phyloP scores from a whole-genome alignment of 2,329 filamentous ascomycete species.

The Epichloe sp. region DNA sequence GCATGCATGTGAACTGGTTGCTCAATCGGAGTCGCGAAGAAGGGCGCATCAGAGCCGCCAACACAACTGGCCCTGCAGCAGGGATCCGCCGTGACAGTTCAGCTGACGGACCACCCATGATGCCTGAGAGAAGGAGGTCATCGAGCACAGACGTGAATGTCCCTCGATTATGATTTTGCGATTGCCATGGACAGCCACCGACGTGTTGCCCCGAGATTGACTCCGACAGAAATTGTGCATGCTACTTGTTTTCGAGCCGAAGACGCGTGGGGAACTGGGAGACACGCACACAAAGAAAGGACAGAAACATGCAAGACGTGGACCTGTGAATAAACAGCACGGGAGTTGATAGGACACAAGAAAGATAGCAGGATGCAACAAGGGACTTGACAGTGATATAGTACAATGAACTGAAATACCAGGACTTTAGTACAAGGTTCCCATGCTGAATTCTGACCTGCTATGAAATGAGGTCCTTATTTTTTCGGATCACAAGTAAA shows the following conservation, averaged over 20 bases:
- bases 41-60: constrained; percentile 25
- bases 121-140: constrained; percentile 24
- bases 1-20: constrained; percentile 47
- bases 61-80: constrained; percentile 18
- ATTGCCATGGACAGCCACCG: neutral
- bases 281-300: no score
- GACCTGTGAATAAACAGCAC: no score
- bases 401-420: no score
- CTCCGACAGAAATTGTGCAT: neutral
- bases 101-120: constrained; percentile 13
- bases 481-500: no score
- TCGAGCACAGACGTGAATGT: constrained; percentile 24
- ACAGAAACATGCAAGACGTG: no score
- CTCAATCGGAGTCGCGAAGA: constrained; percentile 39
- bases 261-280: no score
- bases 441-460: no score
- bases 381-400: no score
- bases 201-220: neutral
- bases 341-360: no score
- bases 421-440: no score
- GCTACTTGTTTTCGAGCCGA: neutral
- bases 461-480: no score
- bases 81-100: constrained; percentile 20
- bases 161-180: constrained; percentile 19
- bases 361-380: no score